These are phyloP conservation scores for Thelephora terrestris DNA, from an alignment of 1,284 basidiomycete genomes.

Conservation along the genomic window DNA sequence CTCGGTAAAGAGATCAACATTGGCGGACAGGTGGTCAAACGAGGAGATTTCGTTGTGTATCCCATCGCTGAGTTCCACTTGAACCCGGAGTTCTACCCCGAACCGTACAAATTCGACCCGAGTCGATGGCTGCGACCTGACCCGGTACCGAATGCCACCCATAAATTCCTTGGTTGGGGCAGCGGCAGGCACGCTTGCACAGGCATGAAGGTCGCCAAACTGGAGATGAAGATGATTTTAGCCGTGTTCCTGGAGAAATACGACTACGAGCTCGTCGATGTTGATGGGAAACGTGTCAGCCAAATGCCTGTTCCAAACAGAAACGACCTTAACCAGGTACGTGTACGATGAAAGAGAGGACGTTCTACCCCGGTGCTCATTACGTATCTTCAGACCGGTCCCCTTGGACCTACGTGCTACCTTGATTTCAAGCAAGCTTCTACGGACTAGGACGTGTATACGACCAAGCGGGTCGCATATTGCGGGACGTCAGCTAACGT, in stretches of 20 bases:
- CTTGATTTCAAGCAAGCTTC: background rate
- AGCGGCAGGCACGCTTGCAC: slow-evolving; percentile 24
- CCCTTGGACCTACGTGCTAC: background rate
- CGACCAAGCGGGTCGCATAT: too few relatives aligned
- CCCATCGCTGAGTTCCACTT: slow-evolving; percentile 22
- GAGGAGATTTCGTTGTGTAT: slow-evolving; percentile 24
- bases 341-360: background rate
- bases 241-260: slow-evolving; percentile 23
- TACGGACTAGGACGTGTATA: too few relatives aligned
- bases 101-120: slow-evolving; percentile 27
- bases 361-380: background rate
- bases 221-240: slow-evolving; percentile 11
- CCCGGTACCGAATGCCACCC: background rate
- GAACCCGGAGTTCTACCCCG: slow-evolving; percentile 24
- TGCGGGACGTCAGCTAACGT: too few relatives aligned
- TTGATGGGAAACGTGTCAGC: background rate
- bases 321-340: background rate
- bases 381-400: background rate
- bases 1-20: slow-evolving; percentile 13
- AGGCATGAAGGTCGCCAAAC: slow-evolving; percentile 27
- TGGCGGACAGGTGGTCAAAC: slow-evolving; percentile 13
- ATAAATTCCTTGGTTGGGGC: slow-evolving; percentile 26
- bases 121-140: slow-evolving; percentile 13
- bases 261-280: slow-evolving; percentile 24
- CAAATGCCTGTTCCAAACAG: background rate